Conservation (phyloP, 495 filamentous ascomycete species). For the Amphirosellinia nigrospora region DNA sequence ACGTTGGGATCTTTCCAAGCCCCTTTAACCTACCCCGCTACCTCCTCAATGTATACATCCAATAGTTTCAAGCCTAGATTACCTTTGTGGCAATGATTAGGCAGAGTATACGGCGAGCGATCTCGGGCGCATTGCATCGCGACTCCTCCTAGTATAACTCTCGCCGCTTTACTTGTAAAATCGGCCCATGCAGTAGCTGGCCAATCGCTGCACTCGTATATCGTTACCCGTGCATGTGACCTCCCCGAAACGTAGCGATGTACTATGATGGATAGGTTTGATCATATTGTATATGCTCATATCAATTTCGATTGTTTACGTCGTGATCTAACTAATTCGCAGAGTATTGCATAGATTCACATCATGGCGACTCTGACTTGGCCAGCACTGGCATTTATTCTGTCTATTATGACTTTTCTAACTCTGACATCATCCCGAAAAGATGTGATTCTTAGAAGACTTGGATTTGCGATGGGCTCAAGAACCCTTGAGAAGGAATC, state of each 20-base stretch:
- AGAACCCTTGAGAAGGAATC: constrained; percentile 33
- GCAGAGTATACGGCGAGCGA: not conserved
- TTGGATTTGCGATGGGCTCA: constrained; percentile 25
- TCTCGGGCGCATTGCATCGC: not conserved
- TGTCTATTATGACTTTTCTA: constrained; percentile 38
- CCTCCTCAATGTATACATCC: not conserved
- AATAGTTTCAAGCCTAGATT: not conserved
- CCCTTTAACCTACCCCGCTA: not conserved
- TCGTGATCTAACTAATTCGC: not conserved
- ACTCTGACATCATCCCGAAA: constrained; percentile 34
- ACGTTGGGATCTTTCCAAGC: too few relatives aligned
- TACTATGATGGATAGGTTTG: not conserved
- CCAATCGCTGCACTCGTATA: constrained; percentile 21
- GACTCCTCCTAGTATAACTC: not conserved
- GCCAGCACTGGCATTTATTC: constrained; percentile 28
- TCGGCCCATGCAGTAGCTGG: not conserved
- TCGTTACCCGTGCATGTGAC: constrained; percentile 16
- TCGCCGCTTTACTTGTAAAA: not conserved
- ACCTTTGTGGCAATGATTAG: constrained; percentile 1
- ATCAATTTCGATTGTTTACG: not conserved
- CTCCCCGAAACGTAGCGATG: constrained; percentile 28
- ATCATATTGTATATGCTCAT: not conserved
- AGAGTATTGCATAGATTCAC: not conserved
- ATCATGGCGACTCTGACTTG: constrained; percentile 28
- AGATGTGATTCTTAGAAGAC: constrained; percentile 29